These are phyloP conservation scores for Salicornia ramosissima DNA, from an alignment of 148 eudicot genomes.

Conservation along the genomic window DNA sequence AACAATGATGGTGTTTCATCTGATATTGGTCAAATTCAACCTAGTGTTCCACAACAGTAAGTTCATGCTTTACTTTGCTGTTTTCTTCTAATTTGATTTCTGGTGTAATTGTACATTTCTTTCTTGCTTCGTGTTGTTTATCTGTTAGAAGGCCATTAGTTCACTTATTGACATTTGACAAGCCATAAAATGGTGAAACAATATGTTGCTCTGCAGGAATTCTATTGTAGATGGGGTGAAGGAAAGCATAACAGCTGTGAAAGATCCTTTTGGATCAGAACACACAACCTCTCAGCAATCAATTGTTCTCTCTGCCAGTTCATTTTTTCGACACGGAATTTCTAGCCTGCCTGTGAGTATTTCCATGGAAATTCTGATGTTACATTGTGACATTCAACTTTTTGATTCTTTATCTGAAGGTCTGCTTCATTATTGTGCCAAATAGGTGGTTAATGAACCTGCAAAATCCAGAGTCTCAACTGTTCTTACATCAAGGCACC, in stretches of 20 bases:
- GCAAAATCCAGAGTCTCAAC: slow-evolving; percentile 35
- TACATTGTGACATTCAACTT: not conserved
- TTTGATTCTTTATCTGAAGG: not conserved
- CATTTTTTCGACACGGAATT: slow-evolving; percentile 46
- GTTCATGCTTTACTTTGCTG: not conserved
- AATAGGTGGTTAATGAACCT: slow-evolving; percentile 52
- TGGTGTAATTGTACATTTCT: not conserved
- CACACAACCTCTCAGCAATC: slow-evolving; percentile 26
- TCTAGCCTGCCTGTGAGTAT: slow-evolving; percentile 65
- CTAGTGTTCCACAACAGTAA: slow-evolving; percentile 11
- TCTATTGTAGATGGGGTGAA: slow-evolving; percentile 1
- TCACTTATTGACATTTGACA: not conserved
- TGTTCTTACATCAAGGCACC: slow-evolving; percentile 35
- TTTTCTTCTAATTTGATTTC: not conserved
- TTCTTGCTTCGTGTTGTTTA: not conserved
- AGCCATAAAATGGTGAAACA: not conserved
- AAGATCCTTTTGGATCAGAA: slow-evolving; percentile 49
- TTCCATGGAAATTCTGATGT: not conserved
- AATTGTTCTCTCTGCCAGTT: slow-evolving; percentile 16
- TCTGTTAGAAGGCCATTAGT: not conserved
- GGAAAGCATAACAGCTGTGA: slow-evolving; percentile 26
- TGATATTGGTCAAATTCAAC: not conserved
- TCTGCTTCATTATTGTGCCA: slow-evolving; percentile 14
- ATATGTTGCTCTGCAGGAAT: slow-evolving; percentile 5
- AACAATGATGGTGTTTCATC: slow-evolving; percentile 4